Conservation (phyloP, 1,284 basidiomycete species). For the Anthracocystis panici-leucophaei region DNA sequence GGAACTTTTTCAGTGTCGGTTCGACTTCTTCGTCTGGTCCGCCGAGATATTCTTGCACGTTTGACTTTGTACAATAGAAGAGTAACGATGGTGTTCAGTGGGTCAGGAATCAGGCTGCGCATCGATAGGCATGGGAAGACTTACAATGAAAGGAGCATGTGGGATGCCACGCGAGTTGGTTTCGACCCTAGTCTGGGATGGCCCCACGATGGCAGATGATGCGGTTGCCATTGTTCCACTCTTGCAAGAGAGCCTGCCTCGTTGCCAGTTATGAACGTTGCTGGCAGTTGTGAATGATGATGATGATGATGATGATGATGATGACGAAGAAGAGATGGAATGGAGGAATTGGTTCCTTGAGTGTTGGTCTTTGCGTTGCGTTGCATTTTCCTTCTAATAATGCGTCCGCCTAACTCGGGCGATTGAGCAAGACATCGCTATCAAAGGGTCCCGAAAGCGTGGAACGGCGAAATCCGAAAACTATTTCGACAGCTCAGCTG, state of each 20-base stretch:
- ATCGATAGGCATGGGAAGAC: constrained; percentile 66
- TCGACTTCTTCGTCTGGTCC: constrained; percentile 84
- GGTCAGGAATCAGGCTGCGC: not conserved
- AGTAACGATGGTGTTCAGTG: not conserved
- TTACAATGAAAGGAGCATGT: constrained; percentile 91
- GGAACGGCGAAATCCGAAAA: constrained; percentile 31
- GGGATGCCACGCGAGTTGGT: constrained; percentile 90
- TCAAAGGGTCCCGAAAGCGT: constrained; percentile 24
- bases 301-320: constrained; percentile 1
- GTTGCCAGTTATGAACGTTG: not conserved
- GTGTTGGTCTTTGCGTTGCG: constrained; percentile 10
- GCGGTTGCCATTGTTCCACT: constrained; percentile 28
- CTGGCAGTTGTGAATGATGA: not conserved
- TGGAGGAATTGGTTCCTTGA: not conserved
- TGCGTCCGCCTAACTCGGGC: constrained; percentile 15
- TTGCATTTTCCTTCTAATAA: not conserved
- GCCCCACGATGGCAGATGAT: constrained; percentile 29
- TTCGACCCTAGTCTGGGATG: constrained; percentile 44
- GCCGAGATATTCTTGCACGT: constrained; percentile 88
- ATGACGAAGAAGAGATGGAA: constrained; percentile 1
- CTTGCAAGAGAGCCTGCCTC: not conserved
- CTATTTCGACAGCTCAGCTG: constrained; percentile 4
- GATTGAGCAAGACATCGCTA: not conserved
- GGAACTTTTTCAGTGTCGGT: constrained; percentile 82
- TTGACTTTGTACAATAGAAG: constrained; percentile 72